Base-by-base conservation (phyloP, 2,329 filamentous ascomycete genomes). In the Xenoacremonium recifei region DNA sequence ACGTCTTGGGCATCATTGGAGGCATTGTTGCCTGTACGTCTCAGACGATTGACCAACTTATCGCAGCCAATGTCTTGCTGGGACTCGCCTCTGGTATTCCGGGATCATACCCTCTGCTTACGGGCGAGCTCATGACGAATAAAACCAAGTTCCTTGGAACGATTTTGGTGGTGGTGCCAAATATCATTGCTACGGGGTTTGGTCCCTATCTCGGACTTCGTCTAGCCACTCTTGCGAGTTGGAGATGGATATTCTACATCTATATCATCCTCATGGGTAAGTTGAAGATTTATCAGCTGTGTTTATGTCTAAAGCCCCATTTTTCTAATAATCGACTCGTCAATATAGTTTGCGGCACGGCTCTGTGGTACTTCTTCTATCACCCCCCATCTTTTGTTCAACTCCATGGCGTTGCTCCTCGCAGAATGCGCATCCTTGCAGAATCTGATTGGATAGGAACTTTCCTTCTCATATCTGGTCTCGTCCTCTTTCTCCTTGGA, bases 401-500 rank as follows among this genome's bases (percentile, higher is more conserved):
- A 21, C 46, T 54, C 37, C 51, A 54, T 32, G 51, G 49, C 16
- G 47, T 47, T 29, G 20, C 35, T 3, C 33, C 34, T 11, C 42
- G 30, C 18, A 38, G 23, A 16, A 17, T 42, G 17, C 32, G 50
- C 11, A 45, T 52, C 20, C 25, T 54, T 20, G 42, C 43, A 34
- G 44, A 47, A 27, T 44, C 59, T 16, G 59, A 62, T 44, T 62
- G 47, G 21, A 30, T 55, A 32, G 59, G 59, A 13, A 42, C 53
- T 2, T 57, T 62, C 40, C 42, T 62, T 3, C 47, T 61, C 17
- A 40, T 48, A 5, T 47, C 53, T 21, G 58, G 59, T 7, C 38
- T 62, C 5, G 39, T 45, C 13, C 40, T 62, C 3, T 61, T 62
- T 42, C 42, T 62, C 17, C 44, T 62, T 4, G 59, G 57, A 7